phyloP scores from a whole-genome alignment of 129 eudicot genomes.

The Artemisia tridentata region DNA sequence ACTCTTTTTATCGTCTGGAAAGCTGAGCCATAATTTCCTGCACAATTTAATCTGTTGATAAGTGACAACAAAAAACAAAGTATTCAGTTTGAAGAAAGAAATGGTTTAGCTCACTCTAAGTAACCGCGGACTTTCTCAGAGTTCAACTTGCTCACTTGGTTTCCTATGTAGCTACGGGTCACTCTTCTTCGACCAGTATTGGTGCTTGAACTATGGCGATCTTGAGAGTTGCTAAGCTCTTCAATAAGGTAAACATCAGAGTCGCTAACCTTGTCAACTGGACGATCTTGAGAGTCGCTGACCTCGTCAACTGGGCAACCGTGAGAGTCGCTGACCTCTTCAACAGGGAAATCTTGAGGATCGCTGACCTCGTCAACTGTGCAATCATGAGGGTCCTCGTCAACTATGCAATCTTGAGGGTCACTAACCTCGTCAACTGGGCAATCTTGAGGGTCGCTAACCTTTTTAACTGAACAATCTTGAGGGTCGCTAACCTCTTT shows the following conservation, averaged over 20 bases:
- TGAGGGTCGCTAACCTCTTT: too few relatives aligned
- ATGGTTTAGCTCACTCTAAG: constrained; percentile 50
- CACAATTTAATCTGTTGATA: background rate
- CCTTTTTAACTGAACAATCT: background rate
- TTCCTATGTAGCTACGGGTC: constrained; percentile 1
- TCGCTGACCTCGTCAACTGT: constrained; percentile 9
- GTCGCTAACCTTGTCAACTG: constrained; percentile 22
- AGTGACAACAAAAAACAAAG: constrained; percentile 1
- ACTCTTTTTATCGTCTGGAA: constrained; percentile 46
- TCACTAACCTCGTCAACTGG: too few relatives aligned
- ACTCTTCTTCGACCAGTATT: constrained; percentile 25
- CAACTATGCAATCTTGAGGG: too few relatives aligned
- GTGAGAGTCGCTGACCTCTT: too few relatives aligned
- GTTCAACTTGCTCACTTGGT: constrained; percentile 36
- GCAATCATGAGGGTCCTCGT: background rate
- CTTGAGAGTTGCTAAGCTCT: constrained; percentile 17
- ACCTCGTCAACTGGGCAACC: too few relatives aligned
- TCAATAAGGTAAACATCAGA: too few relatives aligned
- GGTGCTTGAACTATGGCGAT: constrained; percentile 9
- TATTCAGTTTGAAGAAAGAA: background rate
- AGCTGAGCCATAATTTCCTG: constrained; percentile 58
- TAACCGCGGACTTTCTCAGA: constrained; percentile 35
- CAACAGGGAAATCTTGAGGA: background rate
- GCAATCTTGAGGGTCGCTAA: constrained; percentile 9
- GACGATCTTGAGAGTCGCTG: background rate